Conservation (phyloP, 371 early-diverging fungal species). For the Zychaea mexicana region DNA sequence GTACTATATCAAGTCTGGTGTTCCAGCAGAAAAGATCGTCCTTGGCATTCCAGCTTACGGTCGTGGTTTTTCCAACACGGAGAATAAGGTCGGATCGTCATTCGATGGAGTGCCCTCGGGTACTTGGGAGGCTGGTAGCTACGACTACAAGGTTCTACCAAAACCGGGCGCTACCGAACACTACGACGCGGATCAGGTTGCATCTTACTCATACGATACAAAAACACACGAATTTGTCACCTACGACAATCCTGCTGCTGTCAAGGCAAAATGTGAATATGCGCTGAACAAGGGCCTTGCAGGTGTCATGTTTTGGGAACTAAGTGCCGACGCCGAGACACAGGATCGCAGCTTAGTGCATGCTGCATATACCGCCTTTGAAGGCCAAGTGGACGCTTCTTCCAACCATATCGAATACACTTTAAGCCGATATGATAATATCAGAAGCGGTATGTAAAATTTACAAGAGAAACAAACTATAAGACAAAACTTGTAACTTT, state of each 20-base stretch:
- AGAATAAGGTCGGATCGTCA: constrained; percentile 54
- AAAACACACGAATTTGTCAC: constrained; percentile 68
- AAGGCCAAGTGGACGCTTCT: constrained; percentile 36
- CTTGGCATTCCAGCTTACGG: constrained; percentile 86
- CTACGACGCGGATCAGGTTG: constrained; percentile 69
- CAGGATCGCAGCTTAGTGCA: constrained; percentile 42
- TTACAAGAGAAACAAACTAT: not conserved
- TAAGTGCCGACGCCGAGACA: constrained; percentile 58
- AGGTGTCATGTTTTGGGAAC: constrained; percentile 90
- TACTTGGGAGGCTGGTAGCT: constrained; percentile 85
- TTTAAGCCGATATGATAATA: constrained; percentile 53
- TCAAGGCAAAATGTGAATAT: constrained; percentile 77
- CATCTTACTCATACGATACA: constrained; percentile 78
- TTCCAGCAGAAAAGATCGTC: constrained; percentile 78
- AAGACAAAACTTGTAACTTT: not conserved
- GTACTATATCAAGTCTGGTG: constrained; percentile 67
- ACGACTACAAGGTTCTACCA: constrained; percentile 76
- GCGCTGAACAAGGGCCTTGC: constrained; percentile 64
- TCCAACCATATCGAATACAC: constrained; percentile 50
- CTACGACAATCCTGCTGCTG: constrained; percentile 76
- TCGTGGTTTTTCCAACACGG: constrained; percentile 82
- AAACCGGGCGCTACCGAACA: constrained; percentile 63
- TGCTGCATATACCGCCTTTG: constrained; percentile 38
- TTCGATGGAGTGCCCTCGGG: constrained; percentile 70
- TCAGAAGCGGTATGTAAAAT: constrained; percentile 20